Base-by-base conservation (phyloP, 164 flowering plant genomes). In the Kalanchoe fedtschenkoi region DNA sequence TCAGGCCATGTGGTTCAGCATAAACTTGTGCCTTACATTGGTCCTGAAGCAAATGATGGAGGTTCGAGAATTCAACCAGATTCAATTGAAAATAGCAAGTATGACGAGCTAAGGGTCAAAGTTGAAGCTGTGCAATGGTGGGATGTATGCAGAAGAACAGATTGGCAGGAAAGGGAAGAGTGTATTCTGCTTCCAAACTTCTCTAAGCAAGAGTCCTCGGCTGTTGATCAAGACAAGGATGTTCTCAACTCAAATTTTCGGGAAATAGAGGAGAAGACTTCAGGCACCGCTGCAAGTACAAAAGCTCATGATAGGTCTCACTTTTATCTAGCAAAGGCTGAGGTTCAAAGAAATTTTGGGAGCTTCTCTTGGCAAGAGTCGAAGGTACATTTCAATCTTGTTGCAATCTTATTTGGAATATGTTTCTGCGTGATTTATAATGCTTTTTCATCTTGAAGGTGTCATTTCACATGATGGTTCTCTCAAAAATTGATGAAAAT, bases 81-180 rank as follows among this genome's bases (percentile, higher is more conserved):
- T 65, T 68, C 82, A 28, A 43, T 65, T 43, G 68, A 66, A 28
- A 83, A 77, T 16, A 64, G 68, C 26, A 86, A 78, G 67, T 91
- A 81, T 57, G 97, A 88, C 58, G 96, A 83, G 34, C 66, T 79
- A 32, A 62, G 79, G 59, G 90, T 92, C 63, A 84, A 75, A 68
- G 84, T 80, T 62, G 89, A 86, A 42, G 86, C 96, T 43, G 68
- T 87, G 58, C 98, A 84, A 44, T 86, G 91, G 84, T 93, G 98
- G 97, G 86, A 83, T 74, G 97, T 85, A 24, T 92, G 98, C 70
- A 82, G 96, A 66, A 78, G 92, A 65, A 68, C 76, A 61, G 86
- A 87, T 72, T 82, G 90, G 84, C 85, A 80, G 34, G 95, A 90
- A 68, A 85, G 84, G 65, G 95, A 82, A 77, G 91, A 84, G 61